A percentile compares a stretch with the other conserved stretches of the same genome.
phyloP scores from a whole-genome alignment of 345 rosid genomes.

The Alliaria petiolata region DNA sequence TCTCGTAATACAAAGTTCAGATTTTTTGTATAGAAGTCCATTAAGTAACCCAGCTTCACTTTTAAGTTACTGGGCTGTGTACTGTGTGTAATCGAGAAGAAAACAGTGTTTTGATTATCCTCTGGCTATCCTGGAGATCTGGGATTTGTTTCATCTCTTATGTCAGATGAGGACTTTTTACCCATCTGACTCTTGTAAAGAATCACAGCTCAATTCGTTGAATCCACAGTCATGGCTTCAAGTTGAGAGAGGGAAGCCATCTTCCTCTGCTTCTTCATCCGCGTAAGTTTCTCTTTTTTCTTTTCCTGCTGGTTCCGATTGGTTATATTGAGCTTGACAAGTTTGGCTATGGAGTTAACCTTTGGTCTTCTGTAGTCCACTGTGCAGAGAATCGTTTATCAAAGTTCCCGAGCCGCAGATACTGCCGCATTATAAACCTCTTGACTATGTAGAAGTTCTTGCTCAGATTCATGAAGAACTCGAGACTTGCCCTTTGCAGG shows the following conservation, averaged over 20 bases:
- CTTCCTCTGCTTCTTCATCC: conserved; percentile 56
- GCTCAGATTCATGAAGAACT: conserved; percentile 97
- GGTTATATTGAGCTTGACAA: background rate
- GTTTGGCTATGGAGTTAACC: background rate
- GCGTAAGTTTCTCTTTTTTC: conserved; percentile 49
- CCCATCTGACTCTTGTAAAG: conserved; percentile 85
- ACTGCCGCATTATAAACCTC: conserved; percentile 75
- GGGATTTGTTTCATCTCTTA: conserved; percentile 81
- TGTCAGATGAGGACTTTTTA: conserved; percentile 89
- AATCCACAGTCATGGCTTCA: conserved; percentile 99
- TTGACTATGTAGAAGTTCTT: conserved; percentile 91
- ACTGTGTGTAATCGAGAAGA: conserved; percentile 25
- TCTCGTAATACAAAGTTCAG: conserved; percentile 22
- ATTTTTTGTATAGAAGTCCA: conserved; percentile 31
- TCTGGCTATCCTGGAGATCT: conserved; percentile 91
- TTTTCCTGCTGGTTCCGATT: background rate
- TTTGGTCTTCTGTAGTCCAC: conserved; percentile 20
- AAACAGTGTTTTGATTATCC: conserved; percentile 21
- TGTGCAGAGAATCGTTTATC: conserved; percentile 87
- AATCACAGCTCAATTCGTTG: conserved; percentile 64
- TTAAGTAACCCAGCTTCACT: background rate
- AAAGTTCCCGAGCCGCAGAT: conserved; percentile 85
- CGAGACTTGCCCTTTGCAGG: conserved; percentile 65
- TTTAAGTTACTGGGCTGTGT: background rate
- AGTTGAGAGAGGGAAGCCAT: conserved; percentile 91